A percentile compares a stretch with the other conserved stretches of the same genome.
phyloP scores from a whole-genome alignment of 2,329 filamentous ascomycete genomes.

The Stachybotrys chartarum region DNA sequence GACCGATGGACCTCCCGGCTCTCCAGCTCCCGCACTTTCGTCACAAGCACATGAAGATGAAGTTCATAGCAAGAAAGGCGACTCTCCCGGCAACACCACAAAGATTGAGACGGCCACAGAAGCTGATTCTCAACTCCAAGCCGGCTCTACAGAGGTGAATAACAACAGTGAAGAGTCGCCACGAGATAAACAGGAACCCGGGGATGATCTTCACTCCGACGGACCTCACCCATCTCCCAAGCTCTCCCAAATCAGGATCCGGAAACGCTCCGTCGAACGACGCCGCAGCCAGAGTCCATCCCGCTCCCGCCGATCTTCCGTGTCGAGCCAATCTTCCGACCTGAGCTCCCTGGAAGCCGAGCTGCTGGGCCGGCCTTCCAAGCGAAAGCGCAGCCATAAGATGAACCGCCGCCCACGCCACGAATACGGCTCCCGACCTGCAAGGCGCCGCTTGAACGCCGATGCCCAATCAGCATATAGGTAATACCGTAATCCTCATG shows the following conservation, averaged over 20 bases:
- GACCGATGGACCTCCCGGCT: too few species aligned
- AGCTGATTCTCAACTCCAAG: too few species aligned
- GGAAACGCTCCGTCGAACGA: slow-evolving; percentile 1
- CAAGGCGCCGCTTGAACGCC: not conserved
- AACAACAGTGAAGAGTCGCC: slow-evolving; percentile 34
- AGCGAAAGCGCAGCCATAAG: slow-evolving; percentile 19
- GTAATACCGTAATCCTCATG: slow-evolving; percentile 10
- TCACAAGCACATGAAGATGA: too few species aligned
- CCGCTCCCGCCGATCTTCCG: slow-evolving; percentile 20
- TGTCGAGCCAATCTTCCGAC: slow-evolving; percentile 22
- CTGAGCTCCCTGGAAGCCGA: slow-evolving; percentile 31
- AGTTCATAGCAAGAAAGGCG: too few species aligned
- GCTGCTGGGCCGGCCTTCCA: slow-evolving; percentile 25
- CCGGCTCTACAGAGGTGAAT: slow-evolving; percentile 7
- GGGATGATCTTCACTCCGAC: slow-evolving; percentile 5
- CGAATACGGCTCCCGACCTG: not conserved
- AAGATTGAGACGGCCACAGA: too few species aligned
- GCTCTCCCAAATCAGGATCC: not conserved
- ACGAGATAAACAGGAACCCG: too few species aligned
- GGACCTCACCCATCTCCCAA: slow-evolving; percentile 10
- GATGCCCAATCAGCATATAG: slow-evolving; percentile 26
- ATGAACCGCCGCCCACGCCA: slow-evolving; percentile 11
- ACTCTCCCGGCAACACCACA: too few species aligned
- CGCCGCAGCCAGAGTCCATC: slow-evolving; percentile 13
- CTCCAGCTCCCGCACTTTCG: too few species aligned